Base-by-base conservation (phyloP, 306 rosid species). In the Lathyrus tuberosus region DNA sequence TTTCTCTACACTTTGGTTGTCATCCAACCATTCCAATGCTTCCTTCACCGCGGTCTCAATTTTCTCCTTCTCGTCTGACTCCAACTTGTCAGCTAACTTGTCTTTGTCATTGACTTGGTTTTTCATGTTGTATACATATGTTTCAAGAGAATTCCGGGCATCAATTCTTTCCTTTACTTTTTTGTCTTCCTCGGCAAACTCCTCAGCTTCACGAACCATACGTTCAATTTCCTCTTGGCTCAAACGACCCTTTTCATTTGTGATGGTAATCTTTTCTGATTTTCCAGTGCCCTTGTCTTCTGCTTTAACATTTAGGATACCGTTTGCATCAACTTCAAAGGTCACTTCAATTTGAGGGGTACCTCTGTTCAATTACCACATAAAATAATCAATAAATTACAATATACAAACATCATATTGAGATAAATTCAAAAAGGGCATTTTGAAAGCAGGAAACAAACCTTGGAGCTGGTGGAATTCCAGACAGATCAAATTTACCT, bases 391-490 rank as follows among this genome's bases (percentile, higher is more conserved):
- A 57, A 75, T 60, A 13, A 75, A 42, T 66, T 22, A 14, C 40
- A 6, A 14, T 14, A 40, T 18, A 40, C 24, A 75, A 24, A 63
- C 24, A 70, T 37, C 20, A 80, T 77, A n/a, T 22, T 0, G 20
- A 28, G 24, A 6, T 52, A 35, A 28, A 43, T 4, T 33, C 7
- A 11, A 0, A 51, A 13, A 49, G 48, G 12, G 42, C 48, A 13
- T 16, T 13, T 30, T 43, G 20, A 46, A 30, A 41, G 44, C 65
- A 56, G 63, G 64, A 68, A 57, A 43, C 82, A 62, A 72, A 95
- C 99, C 99, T 95, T 83, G 97, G 99, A 69, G 99, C 90, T 43
- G 97, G 99, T 18, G 99, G 99, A 83, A 95, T 89, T 73, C 99
- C 97, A 28, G 81, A 43, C 17, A 95, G 79, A 74, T 95, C 99